Base-by-base conservation (phyloP, 768 basidiomycete genomes). In the Rhodotorula diobovata region DNA sequence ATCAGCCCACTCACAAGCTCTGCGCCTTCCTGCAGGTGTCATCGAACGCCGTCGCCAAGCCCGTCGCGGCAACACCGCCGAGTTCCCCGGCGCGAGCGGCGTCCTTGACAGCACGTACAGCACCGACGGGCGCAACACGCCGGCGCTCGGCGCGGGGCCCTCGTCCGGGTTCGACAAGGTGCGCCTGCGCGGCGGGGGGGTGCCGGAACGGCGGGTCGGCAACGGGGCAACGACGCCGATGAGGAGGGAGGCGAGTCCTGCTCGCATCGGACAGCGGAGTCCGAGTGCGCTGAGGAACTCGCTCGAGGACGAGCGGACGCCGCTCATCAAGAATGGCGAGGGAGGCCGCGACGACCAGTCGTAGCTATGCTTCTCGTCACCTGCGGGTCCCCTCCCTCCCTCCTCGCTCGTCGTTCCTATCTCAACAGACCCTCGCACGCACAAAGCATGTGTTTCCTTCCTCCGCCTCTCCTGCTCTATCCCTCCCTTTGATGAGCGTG, bases 1-100 rank as follows among this genome's bases (percentile, higher is more conserved):
- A 21, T 4, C 4, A 10, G 5, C 25, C 7, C 5, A 28, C 43
- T 41, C 3, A 46, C 41, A 16, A 35, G 18, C n/a, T 0, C 30
- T 35, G 25, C n/a, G 12, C 14, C 41, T 15, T 43, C 18, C 14
- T 7, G 2, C 59, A 74, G 73, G 73, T 23, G 69, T 74, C 41
- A 74, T 74, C 60, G 73, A 74, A 41, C 69, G 73, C 18, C 73
- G 70, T 16, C 66, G 73, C 14, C 68, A 68, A 46, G 66, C 56
- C 2, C 69, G 68, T 25, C 73, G 73, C 1, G 32, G 59, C 2
- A 64, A 63, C 69, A 70, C 68, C 18, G 66, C 54, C 30, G 73
- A 74, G 6, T 46, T 51, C 32, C 32, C 35, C 20, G n/a, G 45
- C 6, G 15, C 37, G 12, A 61, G 48, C 56, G 59, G 45, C 37